Percentiles rank a stretch among this genome's conserved stretches.
Conservation (phyloP, 2,329 filamentous ascomycete genomes). For the Paecilomyces formosus region DNA sequence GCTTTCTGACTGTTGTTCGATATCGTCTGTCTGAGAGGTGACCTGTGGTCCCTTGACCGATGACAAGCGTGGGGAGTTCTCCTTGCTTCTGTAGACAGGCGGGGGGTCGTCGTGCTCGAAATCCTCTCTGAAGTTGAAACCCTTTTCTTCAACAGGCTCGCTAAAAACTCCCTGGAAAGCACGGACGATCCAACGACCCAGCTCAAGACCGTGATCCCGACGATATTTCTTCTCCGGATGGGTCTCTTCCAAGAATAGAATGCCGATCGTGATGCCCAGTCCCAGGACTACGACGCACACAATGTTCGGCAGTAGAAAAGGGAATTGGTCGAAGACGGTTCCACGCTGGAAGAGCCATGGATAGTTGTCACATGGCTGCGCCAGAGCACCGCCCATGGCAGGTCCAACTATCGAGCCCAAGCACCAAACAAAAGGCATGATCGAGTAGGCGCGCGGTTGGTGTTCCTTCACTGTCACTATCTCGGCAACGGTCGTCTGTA, state of each 20-base stretch:
- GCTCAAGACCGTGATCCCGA: conserved; percentile 66
- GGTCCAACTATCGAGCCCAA: conserved; percentile 92
- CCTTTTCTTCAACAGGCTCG: conserved; percentile 15
- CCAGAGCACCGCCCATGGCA: conserved; percentile 81
- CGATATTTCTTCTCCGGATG: conserved; percentile 73
- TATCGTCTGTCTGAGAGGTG: conserved; percentile 30
- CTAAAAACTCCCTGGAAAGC: conserved; percentile 20
- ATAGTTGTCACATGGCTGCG: conserved; percentile 77
- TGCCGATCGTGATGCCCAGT: conserved; percentile 67
- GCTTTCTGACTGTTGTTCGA: conserved; percentile 34
- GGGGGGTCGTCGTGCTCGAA: conserved; percentile 54
- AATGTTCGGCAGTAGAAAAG: conserved; percentile 88
- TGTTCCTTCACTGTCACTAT: conserved; percentile 89
- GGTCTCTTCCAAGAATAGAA: conserved; percentile 90
- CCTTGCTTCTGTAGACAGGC: conserved; percentile 59
- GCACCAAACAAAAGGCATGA: conserved; percentile 98
- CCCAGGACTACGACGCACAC: conserved; percentile 75
- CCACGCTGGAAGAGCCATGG: conserved; percentile 64
- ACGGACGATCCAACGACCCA: conserved; percentile 62
- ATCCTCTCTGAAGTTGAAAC: conserved; percentile 33
- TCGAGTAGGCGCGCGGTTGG: conserved; percentile 87
- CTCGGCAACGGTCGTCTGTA: conserved; percentile 92
- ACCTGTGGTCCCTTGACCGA: conserved; percentile 22
- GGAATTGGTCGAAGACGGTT: conserved; percentile 76
- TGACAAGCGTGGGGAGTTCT: conserved; percentile 45